Evolutionary conservation across 2,329 filamentous ascomycete genomes (phyloP).

Genomic region (Cercospora sojina): DNA sequence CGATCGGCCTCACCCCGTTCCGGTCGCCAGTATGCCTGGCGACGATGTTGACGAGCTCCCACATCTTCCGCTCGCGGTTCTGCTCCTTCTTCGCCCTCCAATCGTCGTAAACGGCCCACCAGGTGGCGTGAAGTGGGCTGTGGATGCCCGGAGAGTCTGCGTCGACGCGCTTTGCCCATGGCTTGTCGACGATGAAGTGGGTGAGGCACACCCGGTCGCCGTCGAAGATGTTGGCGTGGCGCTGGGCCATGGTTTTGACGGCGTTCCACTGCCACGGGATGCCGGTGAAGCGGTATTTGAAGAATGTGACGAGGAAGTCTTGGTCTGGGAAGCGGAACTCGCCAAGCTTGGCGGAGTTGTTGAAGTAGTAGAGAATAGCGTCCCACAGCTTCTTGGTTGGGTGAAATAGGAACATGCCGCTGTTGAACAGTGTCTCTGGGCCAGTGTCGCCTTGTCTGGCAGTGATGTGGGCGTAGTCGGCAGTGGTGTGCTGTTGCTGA

Average conservation of each 20-base stretch:
- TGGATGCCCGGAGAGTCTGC: not conserved
- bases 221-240: not conserved
- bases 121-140: not conserved
- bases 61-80: not conserved
- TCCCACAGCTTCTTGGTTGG: slow-evolving; percentile 43
- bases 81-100: not conserved
- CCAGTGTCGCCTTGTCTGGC: not conserved
- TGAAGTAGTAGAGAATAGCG: slow-evolving; percentile 45
- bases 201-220: not conserved
- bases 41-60: not conserved
- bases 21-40: not conserved
- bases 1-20: not conserved
- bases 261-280: slow-evolving; percentile 52
- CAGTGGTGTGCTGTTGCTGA: slow-evolving; percentile 36
- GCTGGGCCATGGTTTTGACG: not conserved
- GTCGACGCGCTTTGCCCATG: not conserved
- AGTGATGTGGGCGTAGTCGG: slow-evolving; percentile 42
- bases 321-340: slow-evolving; percentile 54
- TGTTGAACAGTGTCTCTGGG: slow-evolving; percentile 46
- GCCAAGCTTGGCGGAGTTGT: slow-evolving; percentile 41
- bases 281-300: slow-evolving; percentile 44
- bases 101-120: not conserved
- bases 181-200: not conserved
- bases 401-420: slow-evolving; percentile 53
- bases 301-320: slow-evolving; percentile 53